Percentiles rank a stretch among this genome's conserved stretches.
Conservation (phyloP, 1,284 basidiomycete species). For the Tilletia setariae region DNA sequence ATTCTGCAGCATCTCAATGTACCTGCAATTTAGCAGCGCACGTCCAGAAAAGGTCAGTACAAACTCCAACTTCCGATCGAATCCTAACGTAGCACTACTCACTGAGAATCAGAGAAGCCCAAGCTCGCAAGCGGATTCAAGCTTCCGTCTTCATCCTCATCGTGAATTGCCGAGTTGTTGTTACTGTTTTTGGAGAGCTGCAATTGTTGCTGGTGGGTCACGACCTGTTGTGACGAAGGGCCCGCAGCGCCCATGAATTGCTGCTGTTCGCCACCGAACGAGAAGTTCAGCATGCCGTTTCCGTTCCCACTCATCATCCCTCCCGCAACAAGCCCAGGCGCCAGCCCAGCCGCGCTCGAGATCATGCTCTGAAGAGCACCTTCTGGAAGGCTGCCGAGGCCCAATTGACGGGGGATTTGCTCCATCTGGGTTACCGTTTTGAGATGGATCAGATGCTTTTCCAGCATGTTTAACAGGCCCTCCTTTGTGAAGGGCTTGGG, state of each 20-base stretch:
- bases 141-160: slow-evolving; percentile 21
- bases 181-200: neutral
- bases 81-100: neutral
- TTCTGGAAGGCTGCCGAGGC: slow-evolving; percentile 24
- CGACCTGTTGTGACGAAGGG: neutral
- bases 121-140: slow-evolving; percentile 43
- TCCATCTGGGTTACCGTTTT: slow-evolving; percentile 70
- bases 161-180: neutral
- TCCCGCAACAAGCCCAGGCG: neutral
- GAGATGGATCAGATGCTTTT: slow-evolving; percentile 91
- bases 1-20: slow-evolving; percentile 48
- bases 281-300: neutral
- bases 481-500: slow-evolving; percentile 95
- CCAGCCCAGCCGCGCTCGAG: slow-evolving; percentile 18
- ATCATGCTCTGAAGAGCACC: slow-evolving; percentile 23
- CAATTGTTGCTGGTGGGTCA: neutral
- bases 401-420: slow-evolving; percentile 30
- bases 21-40: slow-evolving; percentile 18
- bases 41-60: neutral
- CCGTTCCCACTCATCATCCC: neutral
- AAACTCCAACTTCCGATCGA: neutral
- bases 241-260: neutral
- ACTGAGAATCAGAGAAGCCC: slow-evolving; percentile 48
- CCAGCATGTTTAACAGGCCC: slow-evolving; percentile 82
- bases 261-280: neutral